Evolutionary conservation across 2,329 filamentous ascomycete species (phyloP).

Genomic region (Nemania sp.): DNA sequence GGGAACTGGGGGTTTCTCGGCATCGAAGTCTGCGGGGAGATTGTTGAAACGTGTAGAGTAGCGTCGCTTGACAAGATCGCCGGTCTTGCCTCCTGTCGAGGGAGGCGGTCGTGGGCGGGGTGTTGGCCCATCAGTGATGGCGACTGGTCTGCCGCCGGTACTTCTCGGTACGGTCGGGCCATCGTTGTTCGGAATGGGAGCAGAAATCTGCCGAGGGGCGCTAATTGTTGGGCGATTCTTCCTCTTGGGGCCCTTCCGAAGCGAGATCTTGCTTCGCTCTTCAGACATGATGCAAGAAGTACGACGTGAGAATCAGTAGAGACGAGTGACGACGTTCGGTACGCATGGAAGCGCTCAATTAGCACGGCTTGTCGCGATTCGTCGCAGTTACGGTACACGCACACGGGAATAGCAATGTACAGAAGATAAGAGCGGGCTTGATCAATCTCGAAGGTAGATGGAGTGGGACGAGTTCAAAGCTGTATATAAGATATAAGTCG

Average conservation of each 20-base stretch:
- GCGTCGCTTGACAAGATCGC: constrained; percentile 90
- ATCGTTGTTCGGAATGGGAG: constrained; percentile 68
- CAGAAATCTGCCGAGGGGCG: constrained; percentile 72
- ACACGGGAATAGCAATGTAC: neutral
- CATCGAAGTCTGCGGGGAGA: constrained; percentile 75
- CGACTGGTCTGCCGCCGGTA: constrained; percentile 50
- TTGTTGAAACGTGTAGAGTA: constrained; percentile 95
- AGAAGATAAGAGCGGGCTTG: neutral
- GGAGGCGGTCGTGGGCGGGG: constrained; percentile 58
- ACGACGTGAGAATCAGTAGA: constrained; percentile 1
- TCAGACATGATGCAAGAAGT: constrained; percentile 65
- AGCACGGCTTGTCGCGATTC: neutral
- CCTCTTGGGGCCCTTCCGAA: constrained; percentile 70
- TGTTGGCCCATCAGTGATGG: constrained; percentile 48
- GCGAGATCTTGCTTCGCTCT: constrained; percentile 71
- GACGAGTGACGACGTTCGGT: constrained; percentile 3
- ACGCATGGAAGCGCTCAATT: constrained; percentile 1
- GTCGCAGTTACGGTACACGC: constrained; percentile 2
- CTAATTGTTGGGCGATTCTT: constrained; percentile 72
- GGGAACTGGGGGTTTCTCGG: constrained; percentile 79
- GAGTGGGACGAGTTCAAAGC: neutral
- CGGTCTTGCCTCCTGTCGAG: constrained; percentile 70
- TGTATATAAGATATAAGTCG: neutral
- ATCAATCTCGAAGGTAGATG: neutral
- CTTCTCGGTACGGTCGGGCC: constrained; percentile 54